Evolutionary conservation across 345 rosid genomes (phyloP).

Genomic region (Camelina hispida): DNA sequence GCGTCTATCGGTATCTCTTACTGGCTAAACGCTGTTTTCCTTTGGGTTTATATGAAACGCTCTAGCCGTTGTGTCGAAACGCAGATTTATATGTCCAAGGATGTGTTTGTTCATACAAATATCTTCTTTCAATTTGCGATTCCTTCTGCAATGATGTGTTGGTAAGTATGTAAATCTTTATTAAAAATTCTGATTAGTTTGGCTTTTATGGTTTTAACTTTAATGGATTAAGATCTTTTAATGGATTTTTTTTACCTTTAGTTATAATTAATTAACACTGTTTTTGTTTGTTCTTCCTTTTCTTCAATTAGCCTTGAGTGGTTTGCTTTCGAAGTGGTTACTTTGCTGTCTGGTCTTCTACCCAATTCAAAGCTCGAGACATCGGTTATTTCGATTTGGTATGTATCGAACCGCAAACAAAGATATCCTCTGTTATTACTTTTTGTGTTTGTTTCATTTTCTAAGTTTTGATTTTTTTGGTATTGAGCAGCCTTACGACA

Average conservation of each 20-base stretch:
- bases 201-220: no score
- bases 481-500: constrained; percentile 42
- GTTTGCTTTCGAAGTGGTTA: constrained; percentile 66
- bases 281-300: not conserved
- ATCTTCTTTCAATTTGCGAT: constrained; percentile 41
- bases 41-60: constrained; percentile 45
- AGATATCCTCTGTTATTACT: not conserved
- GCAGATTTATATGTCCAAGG: constrained; percentile 26
- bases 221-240: no score
- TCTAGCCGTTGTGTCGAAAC: constrained; percentile 31
- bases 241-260: not conserved
- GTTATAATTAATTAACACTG: not conserved
- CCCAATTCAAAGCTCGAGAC: constrained; percentile 65
- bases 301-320: constrained; percentile 57
- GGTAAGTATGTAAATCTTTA: constrained; percentile 26
- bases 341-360: constrained; percentile 63
- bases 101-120: constrained; percentile 38
- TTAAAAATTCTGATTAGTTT: not conserved
- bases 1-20: constrained; percentile 34
- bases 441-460: not conserved
- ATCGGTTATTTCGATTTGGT: constrained; percentile 66
- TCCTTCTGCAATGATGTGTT: constrained; percentile 49
- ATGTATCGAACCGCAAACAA: not conserved
- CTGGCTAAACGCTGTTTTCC: constrained; percentile 40
- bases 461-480: constrained; percentile 2